These are phyloP conservation scores for Coelastrella sp. DNA, from an alignment of 139 green algal genomes.

Conservation along the genomic window DNA sequence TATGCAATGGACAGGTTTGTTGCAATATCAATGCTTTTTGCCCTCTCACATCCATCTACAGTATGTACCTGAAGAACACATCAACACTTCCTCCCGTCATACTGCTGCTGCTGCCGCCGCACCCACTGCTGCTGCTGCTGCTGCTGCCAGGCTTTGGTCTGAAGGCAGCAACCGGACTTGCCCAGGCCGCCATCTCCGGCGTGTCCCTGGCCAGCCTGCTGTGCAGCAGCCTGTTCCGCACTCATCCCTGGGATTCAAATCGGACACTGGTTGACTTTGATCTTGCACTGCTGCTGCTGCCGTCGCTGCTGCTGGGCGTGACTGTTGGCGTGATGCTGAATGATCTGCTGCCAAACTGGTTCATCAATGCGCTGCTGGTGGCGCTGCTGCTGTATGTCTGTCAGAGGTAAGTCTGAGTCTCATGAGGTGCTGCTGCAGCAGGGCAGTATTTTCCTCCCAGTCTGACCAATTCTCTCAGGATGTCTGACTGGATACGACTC, in stretches of 20 bases:
- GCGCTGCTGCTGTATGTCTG: neutral
- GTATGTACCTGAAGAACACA: too few species aligned
- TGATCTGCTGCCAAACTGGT: slow-evolving; percentile 59
- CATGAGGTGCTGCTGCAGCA: neutral
- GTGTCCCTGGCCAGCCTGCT: neutral
- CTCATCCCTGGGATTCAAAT: slow-evolving; percentile 44
- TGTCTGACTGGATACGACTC: too few species aligned
- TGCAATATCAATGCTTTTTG: too few species aligned
- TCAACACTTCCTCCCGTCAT: neutral
- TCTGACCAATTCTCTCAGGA: neutral
- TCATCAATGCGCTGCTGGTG: slow-evolving; percentile 58
- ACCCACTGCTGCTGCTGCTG: neutral
- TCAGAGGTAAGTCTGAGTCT: neutral
- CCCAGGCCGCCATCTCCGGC: slow-evolving; percentile 52
- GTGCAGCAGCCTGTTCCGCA: neutral
- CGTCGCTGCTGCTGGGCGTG: slow-evolving; percentile 56
- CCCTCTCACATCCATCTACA: too few species aligned
- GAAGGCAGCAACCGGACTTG: slow-evolving; percentile 58
- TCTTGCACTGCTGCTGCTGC: slow-evolving; percentile 57
- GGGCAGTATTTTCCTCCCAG: neutral
- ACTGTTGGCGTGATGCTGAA: slow-evolving; percentile 65
- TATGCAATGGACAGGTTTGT: too few species aligned
- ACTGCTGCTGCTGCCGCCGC: neutral
- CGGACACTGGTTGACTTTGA: slow-evolving; percentile 56
- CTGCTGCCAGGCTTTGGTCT: slow-evolving; percentile 38